phyloP scores from a whole-genome alignment of 2,329 filamentous ascomycete genomes.

The Ophiocordyceps sinensis region DNA sequence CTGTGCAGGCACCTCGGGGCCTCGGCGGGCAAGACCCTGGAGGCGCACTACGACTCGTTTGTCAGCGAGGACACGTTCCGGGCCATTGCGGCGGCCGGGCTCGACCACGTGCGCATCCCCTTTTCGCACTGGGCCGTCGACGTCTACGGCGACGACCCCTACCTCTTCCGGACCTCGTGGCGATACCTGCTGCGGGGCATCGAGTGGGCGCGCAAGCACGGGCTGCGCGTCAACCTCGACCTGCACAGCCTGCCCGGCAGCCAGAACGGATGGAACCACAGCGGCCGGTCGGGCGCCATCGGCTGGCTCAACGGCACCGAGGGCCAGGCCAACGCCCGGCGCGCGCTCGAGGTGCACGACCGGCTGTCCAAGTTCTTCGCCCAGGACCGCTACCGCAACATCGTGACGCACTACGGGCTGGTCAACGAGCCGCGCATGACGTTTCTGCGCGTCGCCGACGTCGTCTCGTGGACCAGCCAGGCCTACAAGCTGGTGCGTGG shows the following conservation, averaged over 20 bases:
- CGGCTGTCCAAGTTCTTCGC: slow-evolving; percentile 84
- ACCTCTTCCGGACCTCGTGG: slow-evolving; percentile 78
- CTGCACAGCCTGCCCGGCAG: slow-evolving; percentile 83
- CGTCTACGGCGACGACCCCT: slow-evolving; percentile 75
- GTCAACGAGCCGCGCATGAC: slow-evolving; percentile 92
- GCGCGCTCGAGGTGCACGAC: slow-evolving; percentile 77
- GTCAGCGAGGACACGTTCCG: slow-evolving; percentile 72
- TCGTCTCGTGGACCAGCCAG: slow-evolving; percentile 65
- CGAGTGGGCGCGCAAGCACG: slow-evolving; percentile 86
- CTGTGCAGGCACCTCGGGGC: slow-evolving; percentile 57
- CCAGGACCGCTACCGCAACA: slow-evolving; percentile 81
- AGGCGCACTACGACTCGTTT: slow-evolving; percentile 83
- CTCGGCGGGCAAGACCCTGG: slow-evolving; percentile 53
- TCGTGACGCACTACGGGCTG: slow-evolving; percentile 85
- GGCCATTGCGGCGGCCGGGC: slow-evolving; percentile 72
- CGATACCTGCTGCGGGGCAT: slow-evolving; percentile 84
- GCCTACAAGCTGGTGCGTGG: slow-evolving; percentile 59
- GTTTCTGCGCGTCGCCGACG: slow-evolving; percentile 46
- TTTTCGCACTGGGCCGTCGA: slow-evolving; percentile 92
- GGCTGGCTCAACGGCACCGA: slow-evolving; percentile 86
- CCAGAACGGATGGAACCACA: slow-evolving; percentile 98
- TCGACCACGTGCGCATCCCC: slow-evolving; percentile 94
- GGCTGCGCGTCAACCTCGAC: slow-evolving; percentile 83
- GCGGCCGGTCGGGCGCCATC: slow-evolving; percentile 66
- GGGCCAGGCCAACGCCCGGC: slow-evolving; percentile 61